Evolutionary conservation across 1,139 yeast species (phyloP), one percentile per base, ranked within the genome.

Genomic region (Pichia sp.): DNA sequence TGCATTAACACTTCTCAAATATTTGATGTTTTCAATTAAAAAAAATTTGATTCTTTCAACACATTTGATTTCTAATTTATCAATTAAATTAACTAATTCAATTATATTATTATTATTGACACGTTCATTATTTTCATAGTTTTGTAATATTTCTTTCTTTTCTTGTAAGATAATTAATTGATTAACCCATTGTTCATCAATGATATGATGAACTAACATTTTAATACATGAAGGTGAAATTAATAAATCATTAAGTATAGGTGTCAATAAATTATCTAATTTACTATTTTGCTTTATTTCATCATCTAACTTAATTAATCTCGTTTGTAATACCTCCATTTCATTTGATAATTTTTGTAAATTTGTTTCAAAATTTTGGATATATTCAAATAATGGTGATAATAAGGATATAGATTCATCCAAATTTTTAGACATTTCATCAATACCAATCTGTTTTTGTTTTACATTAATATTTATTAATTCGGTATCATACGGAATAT

Each of bases 41-140:
- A 67, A 82, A 58, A 83, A 87, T 46, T 95, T 73, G 7, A 87
- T 79, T 45, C 95, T 70, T 59, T 89, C 97, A 1, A 86, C 64
- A 1, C 81, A 74, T 58, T 78, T 81, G 35, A 63, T 60, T 26
- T 68, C 72, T 45, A 79, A 63, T 37, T 72, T 56, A 6, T 68
- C 66, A 20, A 82, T 55, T 1, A 73, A 68, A 4, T 60, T 49
- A 40, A 63, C 56, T 39, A 76, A 57, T 46, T 73, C 71, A 3
- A 52, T 49, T 30, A 74, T 60, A 35, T 68, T 72, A 47, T 35
- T 54, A 12, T 50, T 44, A 37, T 52, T 48, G 5, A 51, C 40
- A 10, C 41, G 30, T 10, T 47, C 35, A 26, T 41, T 53, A 3
- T 55, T 45, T 23, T 55, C 52, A 42, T 73, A 68, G 42, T 66